Evolutionary conservation across 2,329 filamentous ascomycete genomes (phyloP), one percentile per base, ranked within the genome.

Genomic region (Penicillium brasilianum): DNA sequence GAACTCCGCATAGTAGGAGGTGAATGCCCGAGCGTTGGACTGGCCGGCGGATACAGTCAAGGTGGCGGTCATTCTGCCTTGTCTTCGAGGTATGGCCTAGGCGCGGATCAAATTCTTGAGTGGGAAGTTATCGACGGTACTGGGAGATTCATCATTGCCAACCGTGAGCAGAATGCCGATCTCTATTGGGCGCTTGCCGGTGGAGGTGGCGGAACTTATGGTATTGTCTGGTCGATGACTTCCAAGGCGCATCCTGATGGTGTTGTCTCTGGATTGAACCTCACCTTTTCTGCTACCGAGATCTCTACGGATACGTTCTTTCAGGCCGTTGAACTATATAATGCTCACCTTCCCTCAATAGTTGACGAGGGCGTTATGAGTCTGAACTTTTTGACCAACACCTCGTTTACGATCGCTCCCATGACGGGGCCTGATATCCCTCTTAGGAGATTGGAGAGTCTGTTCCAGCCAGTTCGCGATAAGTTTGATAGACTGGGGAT

Each of bases 171-270:
- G 28, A 84, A 88, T 65, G 55, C 75, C 0, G 86, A 88, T 59
- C 74, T 89, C 0, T 88, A 85, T 75, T 90, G 86, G 86, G 87
- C 87, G 1, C 73, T 88, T 1, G 78, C 79, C 44, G 86, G 87
- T 3, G 86, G 87, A 0, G 87, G 87, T 0, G 83, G 81, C 7
- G 84, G 85, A 16, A 87, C 80, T 25, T 89, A 83, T 64, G 86
- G 79, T 1, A 77, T 87, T 3, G 83, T 88, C 0, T 71, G 81
- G 9, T 84, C 82, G 1, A 77, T 87, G 69, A 87, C 83, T 0
- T 76, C 82, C 55, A 83, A 82, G 60, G 78, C 81, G 1, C 77
- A 85, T 68, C 72, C 76, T 0, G 79, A 83, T 59, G 69, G 69
- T 14, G 69, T 71, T 1, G 76, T 81, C 5, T 75, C 78, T 1